phyloP scores from a whole-genome alignment of 148 eudicot genomes.

The Heliosperma pusillum region DNA sequence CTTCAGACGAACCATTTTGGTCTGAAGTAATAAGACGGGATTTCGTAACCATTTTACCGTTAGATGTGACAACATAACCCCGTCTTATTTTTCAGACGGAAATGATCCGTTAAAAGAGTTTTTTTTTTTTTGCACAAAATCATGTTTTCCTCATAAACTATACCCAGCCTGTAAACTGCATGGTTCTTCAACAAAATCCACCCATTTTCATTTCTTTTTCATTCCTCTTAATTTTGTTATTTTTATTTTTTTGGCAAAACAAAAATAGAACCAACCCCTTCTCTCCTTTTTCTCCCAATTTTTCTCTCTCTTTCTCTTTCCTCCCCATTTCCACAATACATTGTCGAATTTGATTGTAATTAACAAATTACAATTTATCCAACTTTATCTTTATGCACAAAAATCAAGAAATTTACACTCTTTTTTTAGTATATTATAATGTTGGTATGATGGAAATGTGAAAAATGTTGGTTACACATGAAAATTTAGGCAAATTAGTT shows the following conservation, averaged over 20 bases:
- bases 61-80: too few relatives aligned
- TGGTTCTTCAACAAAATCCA: slow-evolving; percentile 3
- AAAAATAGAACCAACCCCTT: background rate
- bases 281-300: background rate
- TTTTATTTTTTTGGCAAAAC: background rate
- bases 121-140: background rate
- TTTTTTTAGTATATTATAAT: background rate
- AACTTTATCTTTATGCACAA: background rate
- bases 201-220: background rate
- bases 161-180: background rate
- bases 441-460: background rate
- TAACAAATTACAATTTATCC: background rate
- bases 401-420: slow-evolving; percentile 1
- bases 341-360: slow-evolving; percentile 12
- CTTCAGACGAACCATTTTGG: too few relatives aligned
- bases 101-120: too few relatives aligned
- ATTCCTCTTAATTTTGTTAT: background rate
- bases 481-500: slow-evolving; percentile 14
- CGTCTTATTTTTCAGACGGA: too few relatives aligned
- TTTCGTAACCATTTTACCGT: too few relatives aligned
- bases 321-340: slow-evolving; percentile 20
- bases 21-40: too few relatives aligned
- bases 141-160: background rate
- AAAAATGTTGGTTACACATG: slow-evolving; percentile 18
- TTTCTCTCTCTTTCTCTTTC: slow-evolving; percentile 16